phyloP scores from a whole-genome alignment of 169 alveolate genomes.

The Plasmodium cynomolgi region DNA sequence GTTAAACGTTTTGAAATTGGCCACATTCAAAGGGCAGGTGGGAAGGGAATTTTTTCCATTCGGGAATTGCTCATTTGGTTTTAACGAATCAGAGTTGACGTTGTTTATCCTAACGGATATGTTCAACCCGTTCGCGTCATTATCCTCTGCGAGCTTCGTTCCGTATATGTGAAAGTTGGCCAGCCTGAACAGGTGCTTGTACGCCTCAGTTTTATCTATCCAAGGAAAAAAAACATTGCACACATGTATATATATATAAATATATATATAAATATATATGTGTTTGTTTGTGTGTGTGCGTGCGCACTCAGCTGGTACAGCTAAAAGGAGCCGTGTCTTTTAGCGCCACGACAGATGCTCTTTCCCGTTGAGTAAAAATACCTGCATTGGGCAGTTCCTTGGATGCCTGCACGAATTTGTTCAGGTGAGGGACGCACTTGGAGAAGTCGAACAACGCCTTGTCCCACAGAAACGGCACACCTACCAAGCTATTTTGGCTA shows the following conservation, averaged over 20 bases:
- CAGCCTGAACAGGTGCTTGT: slow-evolving; percentile 21
- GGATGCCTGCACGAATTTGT: slow-evolving; percentile 20
- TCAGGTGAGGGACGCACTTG: slow-evolving; percentile 58
- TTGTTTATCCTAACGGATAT: slow-evolving; percentile 37
- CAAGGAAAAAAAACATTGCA: not conserved
- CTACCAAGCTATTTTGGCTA: slow-evolving; percentile 27
- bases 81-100: slow-evolving; percentile 17
- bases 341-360: not conserved
- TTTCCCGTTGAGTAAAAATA: not conserved
- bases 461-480: slow-evolving; percentile 38
- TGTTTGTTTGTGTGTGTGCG: not conserved
- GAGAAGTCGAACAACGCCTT: slow-evolving; percentile 52
- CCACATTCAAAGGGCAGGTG: slow-evolving; percentile 49
- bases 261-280: not conserved
- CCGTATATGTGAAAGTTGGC: slow-evolving; percentile 48
- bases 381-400: slow-evolving; percentile 24
- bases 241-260: not conserved
- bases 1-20: not conserved
- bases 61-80: slow-evolving; percentile 41
- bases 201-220: not conserved
- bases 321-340: not conserved
- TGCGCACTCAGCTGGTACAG: not conserved
- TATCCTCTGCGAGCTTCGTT: slow-evolving; percentile 46
- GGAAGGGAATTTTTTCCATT: slow-evolving; percentile 18
- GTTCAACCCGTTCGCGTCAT: slow-evolving; percentile 1